phyloP scores from a whole-genome alignment of 2,329 filamentous ascomycete genomes.

The Verticillium dahliae region DNA sequence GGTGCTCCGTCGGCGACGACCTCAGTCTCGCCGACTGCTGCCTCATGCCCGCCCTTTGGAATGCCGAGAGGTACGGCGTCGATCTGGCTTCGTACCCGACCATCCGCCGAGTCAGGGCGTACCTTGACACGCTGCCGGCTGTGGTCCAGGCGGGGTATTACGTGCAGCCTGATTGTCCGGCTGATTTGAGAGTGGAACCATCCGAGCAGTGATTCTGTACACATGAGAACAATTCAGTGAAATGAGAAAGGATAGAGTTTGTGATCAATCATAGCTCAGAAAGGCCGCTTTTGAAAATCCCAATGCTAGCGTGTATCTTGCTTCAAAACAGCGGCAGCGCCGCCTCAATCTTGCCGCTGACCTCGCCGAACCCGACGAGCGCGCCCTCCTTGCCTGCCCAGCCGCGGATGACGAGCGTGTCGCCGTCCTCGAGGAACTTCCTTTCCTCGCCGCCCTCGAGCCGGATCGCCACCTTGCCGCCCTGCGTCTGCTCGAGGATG shows the following conservation, averaged over 20 bases:
- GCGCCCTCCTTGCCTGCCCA: slow-evolving; percentile 57
- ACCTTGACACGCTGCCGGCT: slow-evolving; percentile 39
- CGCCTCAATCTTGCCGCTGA: slow-evolving; percentile 51
- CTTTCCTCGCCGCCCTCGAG: slow-evolving; percentile 60
- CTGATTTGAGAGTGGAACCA: slow-evolving; percentile 11
- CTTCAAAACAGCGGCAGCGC: slow-evolving; percentile 22
- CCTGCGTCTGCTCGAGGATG: slow-evolving; percentile 64
- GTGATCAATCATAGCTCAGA: neutral
- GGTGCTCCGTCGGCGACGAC: slow-evolving; percentile 47
- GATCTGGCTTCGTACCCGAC: slow-evolving; percentile 42
- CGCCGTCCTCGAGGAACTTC: slow-evolving; percentile 68
- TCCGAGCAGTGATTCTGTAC: too few relatives aligned
- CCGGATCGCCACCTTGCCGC: slow-evolving; percentile 58
- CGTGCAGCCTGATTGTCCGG: slow-evolving; percentile 42
- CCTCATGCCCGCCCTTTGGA: slow-evolving; percentile 52
- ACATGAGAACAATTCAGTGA: too few relatives aligned
- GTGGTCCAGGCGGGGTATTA: slow-evolving; percentile 47
- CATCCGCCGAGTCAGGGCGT: slow-evolving; percentile 35
- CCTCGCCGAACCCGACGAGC: slow-evolving; percentile 74
- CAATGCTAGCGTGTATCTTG: neutral
- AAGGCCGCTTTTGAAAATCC: neutral
- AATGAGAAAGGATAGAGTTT: too few relatives aligned
- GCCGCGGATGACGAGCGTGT: slow-evolving; percentile 61
- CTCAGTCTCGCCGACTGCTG: slow-evolving; percentile 53
- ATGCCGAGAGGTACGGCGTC: slow-evolving; percentile 47